Base-by-base conservation (phyloP, 306 rosid genomes). In the Inga leiocalycina region DNA sequence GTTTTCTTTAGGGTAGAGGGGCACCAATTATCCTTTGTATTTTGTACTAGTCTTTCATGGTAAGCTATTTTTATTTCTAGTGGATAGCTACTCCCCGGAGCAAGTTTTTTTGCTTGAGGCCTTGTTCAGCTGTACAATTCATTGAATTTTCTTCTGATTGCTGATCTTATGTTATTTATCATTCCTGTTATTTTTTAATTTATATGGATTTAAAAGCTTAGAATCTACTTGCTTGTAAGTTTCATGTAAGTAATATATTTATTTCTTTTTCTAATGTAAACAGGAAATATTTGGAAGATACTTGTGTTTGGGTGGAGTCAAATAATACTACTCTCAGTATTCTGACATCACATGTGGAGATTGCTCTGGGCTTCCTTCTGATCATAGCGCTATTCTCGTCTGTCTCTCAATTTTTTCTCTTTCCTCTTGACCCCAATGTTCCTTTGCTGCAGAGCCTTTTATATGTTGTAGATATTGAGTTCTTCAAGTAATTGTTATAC, bases 261-360 rank as follows among this genome's bases (percentile, higher is more conserved):
- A 37, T 14, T 52, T 46, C 10, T 51, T 65, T 39, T 65, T 65
- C 74, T 39, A 10, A 34, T 46, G 43, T 54, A 49, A 41, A 78
- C 78, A 92, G 97, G 93, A 92, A 84, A 86, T 92, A 92, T 85
- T 81, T 92, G 88, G 97, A 89, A 88, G 91, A 82, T 49, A 91
- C 85, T 44, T 89, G 97, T 43, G 90, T 92, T 54, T 90, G 97
- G 97, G 94, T 92, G 64, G 97, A 92, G 80, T 89, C 94, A 80
- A 92, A 92, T 75, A 79, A 88, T 43, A 82, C 92, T 6, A 92
- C 92, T 78, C 91, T 92, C 65, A 84, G 78, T 82, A 92, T 92
- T 41, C 86, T 90, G 56, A 83, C 97, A 13, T 92, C 97, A 24
- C 91, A 90, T 20, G 87, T 82, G 34, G 97, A 92, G 89, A 88